A percentile compares a stretch with the other conserved stretches of the same genome.
Evolutionary conservation across 768 basidiomycete species (phyloP).

Genomic region (Neoboletus magnificus): DNA sequence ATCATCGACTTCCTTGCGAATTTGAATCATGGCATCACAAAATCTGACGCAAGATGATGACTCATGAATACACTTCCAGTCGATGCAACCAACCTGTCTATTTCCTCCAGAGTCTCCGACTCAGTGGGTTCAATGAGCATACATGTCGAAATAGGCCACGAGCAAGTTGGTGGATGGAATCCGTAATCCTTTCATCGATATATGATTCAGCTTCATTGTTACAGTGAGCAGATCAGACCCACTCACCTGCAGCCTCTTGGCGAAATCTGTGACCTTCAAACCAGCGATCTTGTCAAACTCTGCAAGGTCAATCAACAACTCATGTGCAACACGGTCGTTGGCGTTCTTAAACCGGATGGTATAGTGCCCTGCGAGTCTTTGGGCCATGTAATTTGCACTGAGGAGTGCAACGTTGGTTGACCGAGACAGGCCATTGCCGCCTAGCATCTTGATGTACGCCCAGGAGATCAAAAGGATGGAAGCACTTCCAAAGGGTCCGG

Average conservation of each 20-base stretch:
- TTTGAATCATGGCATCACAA: slow-evolving; percentile 98
- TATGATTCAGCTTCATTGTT: neutral
- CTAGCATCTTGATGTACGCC: slow-evolving; percentile 99
- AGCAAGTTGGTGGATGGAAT: slow-evolving; percentile 96
- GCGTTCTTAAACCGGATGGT: slow-evolving; percentile 85
- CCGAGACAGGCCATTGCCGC: slow-evolving; percentile 82
- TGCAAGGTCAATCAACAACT: slow-evolving; percentile 90
- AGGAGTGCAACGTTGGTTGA: slow-evolving; percentile 86
- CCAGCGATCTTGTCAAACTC: slow-evolving; percentile 92
- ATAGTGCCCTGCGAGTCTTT: slow-evolving; percentile 80
- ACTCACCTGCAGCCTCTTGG: slow-evolving; percentile 87
- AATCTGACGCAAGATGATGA: slow-evolving; percentile 51
- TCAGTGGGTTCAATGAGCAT: slow-evolving; percentile 99
- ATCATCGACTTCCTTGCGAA: slow-evolving; percentile 88
- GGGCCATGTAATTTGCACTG: slow-evolving; percentile 97
- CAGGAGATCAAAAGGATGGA: slow-evolving; percentile 95
- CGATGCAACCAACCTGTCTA: slow-evolving; percentile 60
- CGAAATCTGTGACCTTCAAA: slow-evolving; percentile 92
- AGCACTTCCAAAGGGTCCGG: slow-evolving; percentile 91
- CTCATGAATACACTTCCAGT: neutral
- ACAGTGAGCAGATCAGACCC: neutral
- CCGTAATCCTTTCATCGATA: slow-evolving; percentile 66
- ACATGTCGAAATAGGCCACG: slow-evolving; percentile 96
- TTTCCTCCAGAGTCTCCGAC: slow-evolving; percentile 89
- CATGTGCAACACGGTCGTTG: slow-evolving; percentile 92